Evolutionary conservation across 768 basidiomycete species (phyloP), one percentile per base, ranked within the genome.

Genomic region (Serpula lacrymans): DNA sequence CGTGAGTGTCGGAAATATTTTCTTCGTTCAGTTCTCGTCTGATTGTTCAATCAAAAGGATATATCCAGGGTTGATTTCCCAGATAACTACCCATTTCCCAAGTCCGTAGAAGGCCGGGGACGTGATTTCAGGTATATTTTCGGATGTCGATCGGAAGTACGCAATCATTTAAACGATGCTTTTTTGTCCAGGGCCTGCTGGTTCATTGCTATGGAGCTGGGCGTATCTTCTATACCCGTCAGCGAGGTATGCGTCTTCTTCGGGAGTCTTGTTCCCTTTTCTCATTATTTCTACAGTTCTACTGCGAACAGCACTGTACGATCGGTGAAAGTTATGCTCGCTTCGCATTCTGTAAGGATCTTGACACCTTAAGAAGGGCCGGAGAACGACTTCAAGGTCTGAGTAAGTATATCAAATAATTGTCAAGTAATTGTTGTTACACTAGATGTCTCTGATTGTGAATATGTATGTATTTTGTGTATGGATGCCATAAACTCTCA

Each of bases 341-440:
- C 41, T 97, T 98, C 59, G 85, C 93, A 1, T 93, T 96, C 71
- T 97, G 96, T 74, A 99, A 99, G 59, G 95, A 98, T 53, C 48
- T 81, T 14, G 89, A 88, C 29, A 95, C 91, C 0, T 73, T 99
- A 12, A 75, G 69, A 45, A 69, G 66, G 16, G 96, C 96, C n/a
- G 84, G 81, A 17, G 83, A 88, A 54, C 78, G 90, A n/a, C 67
- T 99, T 14, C 74, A 84, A 60, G 69, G 67, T 17, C 67, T 99
- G 49, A 78, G 75, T 54, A 77, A 88, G 41, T 95, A 75, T 64
- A 64, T 83, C 24, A 41, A 46, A 28, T 53, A 51, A n/a, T n/a
- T n/a, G n/a, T n/a, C n/a, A n/a, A n/a, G n/a, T n/a, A n/a, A n/a
- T n/a, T n/a, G n/a, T n/a, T n/a, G n/a, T n/a, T n/a, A n/a, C n/a